Evolutionary conservation across 2,329 filamentous ascomycete species (phyloP), one percentile per base, ranked within the genome.

Genomic region (Colletotrichum cereale): DNA sequence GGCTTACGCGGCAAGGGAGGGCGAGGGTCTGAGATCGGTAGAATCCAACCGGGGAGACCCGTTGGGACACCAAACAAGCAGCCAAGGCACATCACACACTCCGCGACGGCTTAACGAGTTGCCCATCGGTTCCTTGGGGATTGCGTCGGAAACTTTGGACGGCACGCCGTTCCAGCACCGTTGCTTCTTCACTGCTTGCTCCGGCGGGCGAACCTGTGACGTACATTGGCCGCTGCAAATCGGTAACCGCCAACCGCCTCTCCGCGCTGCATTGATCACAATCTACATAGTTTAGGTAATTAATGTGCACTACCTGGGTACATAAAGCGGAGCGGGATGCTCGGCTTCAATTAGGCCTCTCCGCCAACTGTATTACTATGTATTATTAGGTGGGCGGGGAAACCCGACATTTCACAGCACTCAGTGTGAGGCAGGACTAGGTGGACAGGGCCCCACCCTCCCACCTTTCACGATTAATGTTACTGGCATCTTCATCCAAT

Each of bases 141-240:
- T 67, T 67, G 29, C 68, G 52, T 42, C 26, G 64, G 42, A 62
- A 62, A 57, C 36, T 53, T 38, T 62, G 50, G 68, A 44, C 57
- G 50, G 48, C 34, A 38, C 31, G 14, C 34, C 48, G 26, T 40
- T 58, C 50, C 42, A 67, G 48, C 40, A 44, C 57, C 14, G 50
- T 58, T 60, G 57, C 64, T 48, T 52, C 57, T 26, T 52, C 38
- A 24, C 57, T 38, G 26, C 21, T 21, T 31, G 42, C 29, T 29
- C 21, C 10, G 21, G 31, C 18, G 57, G 42, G 14, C 18, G 47
- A 12, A 38, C 52, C 64, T 62, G 57, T 67, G 50, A 52, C 67
- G 63, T 67, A 71, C 67, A 57, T 67, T 66, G 55, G n/a, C 42
- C 18, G 48, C 62, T 34, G 44, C 62, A 55, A 42, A 65, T 5